Conservation (phyloP, 192 early-diverging fungal species). For the Coemansia umbellata region DNA sequence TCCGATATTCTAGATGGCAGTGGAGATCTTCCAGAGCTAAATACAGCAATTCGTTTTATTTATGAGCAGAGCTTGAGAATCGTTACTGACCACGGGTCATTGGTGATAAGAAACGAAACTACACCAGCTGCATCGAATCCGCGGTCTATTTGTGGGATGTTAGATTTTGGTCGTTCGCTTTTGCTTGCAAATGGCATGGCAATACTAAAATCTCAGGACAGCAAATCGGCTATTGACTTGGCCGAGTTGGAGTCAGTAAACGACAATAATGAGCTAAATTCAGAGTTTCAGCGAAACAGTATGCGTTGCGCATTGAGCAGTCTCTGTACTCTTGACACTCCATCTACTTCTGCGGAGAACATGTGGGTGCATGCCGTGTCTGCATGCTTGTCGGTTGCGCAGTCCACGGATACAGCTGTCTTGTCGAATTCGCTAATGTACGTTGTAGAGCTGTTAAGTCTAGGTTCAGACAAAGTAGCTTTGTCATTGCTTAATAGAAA, state of each 20-base stretch:
- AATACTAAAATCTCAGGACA: background rate
- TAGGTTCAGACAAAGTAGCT: slow-evolving; percentile 11
- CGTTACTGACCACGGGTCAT: background rate
- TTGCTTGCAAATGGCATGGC: slow-evolving; percentile 23
- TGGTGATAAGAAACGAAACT: too few species aligned
- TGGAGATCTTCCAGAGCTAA: slow-evolving; percentile 6
- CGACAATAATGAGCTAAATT: slow-evolving; percentile 10
- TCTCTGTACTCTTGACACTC: background rate
- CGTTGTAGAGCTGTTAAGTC: slow-evolving; percentile 22
- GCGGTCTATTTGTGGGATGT: slow-evolving; percentile 10
- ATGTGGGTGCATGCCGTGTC: slow-evolving; percentile 15
- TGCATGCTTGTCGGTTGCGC: background rate
- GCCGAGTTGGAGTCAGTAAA: slow-evolving; percentile 29
- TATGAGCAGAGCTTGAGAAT: too few species aligned
- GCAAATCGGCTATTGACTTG: background rate
- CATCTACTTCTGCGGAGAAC: background rate
- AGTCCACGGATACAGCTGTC: background rate
- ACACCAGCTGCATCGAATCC: slow-evolving; percentile 1
- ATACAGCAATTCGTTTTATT: slow-evolving; percentile 23
- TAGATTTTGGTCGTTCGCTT: slow-evolving; percentile 33
- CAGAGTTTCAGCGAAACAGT: slow-evolving; percentile 13
- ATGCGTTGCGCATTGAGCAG: slow-evolving; percentile 19
- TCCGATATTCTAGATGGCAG: background rate
- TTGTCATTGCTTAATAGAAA: slow-evolving; percentile 20
- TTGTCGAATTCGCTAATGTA: slow-evolving; percentile 28